Evolutionary conservation across 1,139 yeast species (phyloP).

Genomic region (Protomyces inundatus): DNA sequence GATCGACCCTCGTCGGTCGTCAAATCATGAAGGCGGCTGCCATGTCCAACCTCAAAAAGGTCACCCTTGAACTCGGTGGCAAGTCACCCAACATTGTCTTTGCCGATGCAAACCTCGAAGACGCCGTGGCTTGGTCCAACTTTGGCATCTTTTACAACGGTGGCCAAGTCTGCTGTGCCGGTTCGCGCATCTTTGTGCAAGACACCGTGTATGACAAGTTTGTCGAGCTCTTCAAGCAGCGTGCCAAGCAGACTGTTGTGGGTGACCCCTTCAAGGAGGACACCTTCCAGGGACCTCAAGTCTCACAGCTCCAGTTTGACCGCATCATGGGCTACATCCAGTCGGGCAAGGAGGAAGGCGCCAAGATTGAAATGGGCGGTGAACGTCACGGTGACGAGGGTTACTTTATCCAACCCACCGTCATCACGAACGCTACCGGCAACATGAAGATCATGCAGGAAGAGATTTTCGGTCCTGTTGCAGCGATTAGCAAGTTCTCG

Average conservation of each 20-base stretch:
- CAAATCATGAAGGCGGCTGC: slow-evolving; percentile 69
- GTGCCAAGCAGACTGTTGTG: slow-evolving; percentile 48
- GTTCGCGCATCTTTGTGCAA: slow-evolving; percentile 75
- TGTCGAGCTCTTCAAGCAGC: slow-evolving; percentile 50
- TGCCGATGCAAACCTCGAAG: slow-evolving; percentile 62
- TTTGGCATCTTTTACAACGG: slow-evolving; percentile 70
- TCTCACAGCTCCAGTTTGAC: slow-evolving; percentile 66
- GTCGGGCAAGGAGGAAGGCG: slow-evolving; percentile 70
- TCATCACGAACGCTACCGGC: slow-evolving; percentile 64
- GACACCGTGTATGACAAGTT: slow-evolving; percentile 68
- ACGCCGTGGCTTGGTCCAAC: slow-evolving; percentile 57
- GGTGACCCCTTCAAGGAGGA: slow-evolving; percentile 73
- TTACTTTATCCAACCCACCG: slow-evolving; percentile 72
- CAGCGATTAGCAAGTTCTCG: slow-evolving; percentile 65
- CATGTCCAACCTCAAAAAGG: slow-evolving; percentile 63
- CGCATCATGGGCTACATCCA: slow-evolving; percentile 70
- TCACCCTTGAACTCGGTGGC: slow-evolving; percentile 81
- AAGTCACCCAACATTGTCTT: slow-evolving; percentile 78
- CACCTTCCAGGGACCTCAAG: slow-evolving; percentile 81
- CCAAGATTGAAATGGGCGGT: slow-evolving; percentile 72
- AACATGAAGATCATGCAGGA: slow-evolving; percentile 67
- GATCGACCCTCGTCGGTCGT: slow-evolving; percentile 78
- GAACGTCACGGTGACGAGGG: slow-evolving; percentile 59
- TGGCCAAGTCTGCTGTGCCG: slow-evolving; percentile 87
- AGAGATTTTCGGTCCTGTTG: slow-evolving; percentile 86